Evolutionary conservation across 2,329 filamentous ascomycete species (phyloP).

Genomic region (Aspergillus sp.): DNA sequence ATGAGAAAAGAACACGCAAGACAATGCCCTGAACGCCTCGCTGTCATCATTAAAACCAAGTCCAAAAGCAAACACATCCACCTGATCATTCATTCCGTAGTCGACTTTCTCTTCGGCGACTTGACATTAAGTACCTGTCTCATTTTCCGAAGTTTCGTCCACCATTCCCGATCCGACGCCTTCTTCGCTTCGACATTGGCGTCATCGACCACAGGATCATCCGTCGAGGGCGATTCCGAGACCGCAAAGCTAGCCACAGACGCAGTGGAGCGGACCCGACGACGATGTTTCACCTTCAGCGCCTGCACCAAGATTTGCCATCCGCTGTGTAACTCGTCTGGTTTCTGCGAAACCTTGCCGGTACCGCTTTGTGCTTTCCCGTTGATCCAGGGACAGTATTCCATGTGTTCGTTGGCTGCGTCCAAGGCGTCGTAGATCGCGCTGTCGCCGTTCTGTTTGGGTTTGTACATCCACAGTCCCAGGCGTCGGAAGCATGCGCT

Average conservation of each 20-base stretch:
- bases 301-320: conserved; percentile 48
- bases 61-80: not conserved
- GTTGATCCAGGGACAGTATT: conserved; percentile 81
- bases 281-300: conserved; percentile 41
- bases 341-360: conserved; percentile 30
- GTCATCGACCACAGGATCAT: conserved; percentile 29
- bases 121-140: conserved; percentile 71
- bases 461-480: conserved; percentile 91
- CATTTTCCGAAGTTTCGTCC: conserved; percentile 68
- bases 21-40: conserved; percentile 17
- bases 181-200: conserved; percentile 47
- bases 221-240: conserved; percentile 20
- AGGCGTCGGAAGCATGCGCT: conserved; percentile 83
- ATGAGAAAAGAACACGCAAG: conserved; percentile 1
- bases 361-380: conserved; percentile 57
- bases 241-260: conserved; percentile 31
- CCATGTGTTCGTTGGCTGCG: conserved; percentile 70
- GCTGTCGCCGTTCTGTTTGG: conserved; percentile 58
- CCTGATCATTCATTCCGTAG: conserved; percentile 6
- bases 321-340: conserved; percentile 39
- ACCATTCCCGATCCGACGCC: conserved; percentile 69
- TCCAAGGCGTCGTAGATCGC: conserved; percentile 57
- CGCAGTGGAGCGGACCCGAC: conserved; percentile 26
- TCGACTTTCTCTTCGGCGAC: conserved; percentile 52
- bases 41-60: conserved; percentile 5